Base-by-base conservation (phyloP, 257 asterid genomes). In the Linaria vulgaris region DNA sequence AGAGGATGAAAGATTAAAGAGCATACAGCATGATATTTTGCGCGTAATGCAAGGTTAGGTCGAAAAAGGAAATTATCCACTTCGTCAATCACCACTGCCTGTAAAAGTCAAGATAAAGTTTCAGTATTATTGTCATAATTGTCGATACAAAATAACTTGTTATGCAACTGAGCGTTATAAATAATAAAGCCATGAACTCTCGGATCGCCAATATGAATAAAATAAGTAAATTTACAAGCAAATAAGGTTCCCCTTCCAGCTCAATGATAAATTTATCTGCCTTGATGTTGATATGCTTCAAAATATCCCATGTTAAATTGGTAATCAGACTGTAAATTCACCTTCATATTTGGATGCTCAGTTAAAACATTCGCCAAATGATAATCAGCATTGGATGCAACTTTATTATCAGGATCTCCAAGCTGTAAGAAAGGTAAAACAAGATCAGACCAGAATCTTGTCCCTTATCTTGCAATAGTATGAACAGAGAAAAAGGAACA, bases 291-390 rank as follows among this genome's bases (percentile, higher is more conserved):
- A 41, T 19, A 38, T 9, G 46, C 44, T 41, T 53, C 24, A 50
- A 44, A 59, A 27, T 3, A 34, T 34, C 10, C 41, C 41, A 3
- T 3, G 41, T 34, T 7, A 3, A 27, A 27, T 2, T 27, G 34
- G 34, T 27, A 27, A 34, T 20, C 37, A 11, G 30, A 14, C 16
- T 17, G 5, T 15, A 10, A 34, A 24, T 60, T 61, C 75, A 94
- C 96, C 99, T 94, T 94, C 99, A 90, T 94, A 80, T 89, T 94
- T 54, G 99, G 96, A 83, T 94, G 96, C 78, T 90, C 95, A 43
- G 92, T 50, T 73, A 94, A 76, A 74, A 90, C 87, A 78, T 84
- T 90, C 57, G 92, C 82, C 70, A 94, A 71, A 79, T 87, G 99
- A 84, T 79, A 94, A 70, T 94, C 97, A 48, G 97, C 96, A 84